Conservation (phyloP, 495 filamentous ascomycete genomes). For the Peziza echinospora region DNA sequence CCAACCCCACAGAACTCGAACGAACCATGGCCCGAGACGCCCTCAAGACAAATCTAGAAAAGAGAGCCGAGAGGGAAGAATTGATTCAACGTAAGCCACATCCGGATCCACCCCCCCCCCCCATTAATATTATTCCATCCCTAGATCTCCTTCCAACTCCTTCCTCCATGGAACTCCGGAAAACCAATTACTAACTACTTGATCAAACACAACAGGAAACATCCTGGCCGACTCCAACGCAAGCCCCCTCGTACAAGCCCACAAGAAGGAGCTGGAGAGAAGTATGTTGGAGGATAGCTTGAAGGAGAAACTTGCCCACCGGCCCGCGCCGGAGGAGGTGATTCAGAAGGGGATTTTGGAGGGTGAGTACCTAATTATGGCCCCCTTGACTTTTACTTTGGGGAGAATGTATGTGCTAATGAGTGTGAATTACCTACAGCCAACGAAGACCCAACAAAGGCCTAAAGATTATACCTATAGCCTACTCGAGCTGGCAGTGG, state of each 20-base stretch:
- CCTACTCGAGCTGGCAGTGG: no score
- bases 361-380: no score
- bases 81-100: slow-evolving; percentile 13
- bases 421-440: no score
- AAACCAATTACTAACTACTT: neutral
- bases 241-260: slow-evolving; percentile 13
- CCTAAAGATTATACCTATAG: no score
- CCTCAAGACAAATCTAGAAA: slow-evolving; percentile 14
- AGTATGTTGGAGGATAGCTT: slow-evolving; percentile 18
- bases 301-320: slow-evolving; percentile 15
- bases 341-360: slow-evolving; percentile 17
- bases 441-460: no score
- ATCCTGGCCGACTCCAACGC: slow-evolving; percentile 15
- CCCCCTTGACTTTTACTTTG: no score
- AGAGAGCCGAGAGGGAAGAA: slow-evolving; percentile 17
- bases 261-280: slow-evolving; percentile 17
- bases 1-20: slow-evolving; percentile 12
- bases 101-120: neutral
- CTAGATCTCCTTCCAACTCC: neutral
- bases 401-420: no score
- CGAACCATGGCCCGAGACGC: slow-evolving; percentile 14
- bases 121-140: neutral
- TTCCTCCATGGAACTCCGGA: neutral
- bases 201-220: slow-evolving; percentile 9
- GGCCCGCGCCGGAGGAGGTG: slow-evolving; percentile 14